phyloP scores from a whole-genome alignment of 1,139 yeast genomes.

The Hyphopichia pseudoburtonii region DNA sequence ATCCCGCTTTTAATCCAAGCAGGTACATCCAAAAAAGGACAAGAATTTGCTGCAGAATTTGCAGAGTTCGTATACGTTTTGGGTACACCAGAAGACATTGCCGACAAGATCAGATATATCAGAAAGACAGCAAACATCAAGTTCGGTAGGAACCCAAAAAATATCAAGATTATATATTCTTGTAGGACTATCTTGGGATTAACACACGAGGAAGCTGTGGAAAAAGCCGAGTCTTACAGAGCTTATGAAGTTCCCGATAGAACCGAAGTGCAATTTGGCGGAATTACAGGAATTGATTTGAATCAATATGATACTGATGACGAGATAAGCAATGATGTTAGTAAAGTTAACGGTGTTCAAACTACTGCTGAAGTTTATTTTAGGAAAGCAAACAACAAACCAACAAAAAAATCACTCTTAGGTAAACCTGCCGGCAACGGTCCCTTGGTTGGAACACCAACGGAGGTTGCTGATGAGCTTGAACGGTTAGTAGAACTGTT shows the following conservation, averaged over 20 bases:
- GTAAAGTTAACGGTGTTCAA: conserved; percentile 30
- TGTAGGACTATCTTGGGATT: conserved; percentile 33
- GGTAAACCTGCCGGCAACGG: conserved; percentile 30
- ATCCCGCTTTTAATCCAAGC: conserved; percentile 48
- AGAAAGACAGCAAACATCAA: conserved; percentile 27
- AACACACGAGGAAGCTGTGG: conserved; percentile 35
- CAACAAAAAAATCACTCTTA: conserved; percentile 23
- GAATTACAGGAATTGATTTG: conserved; percentile 39
- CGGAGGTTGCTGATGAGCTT: conserved; percentile 26
- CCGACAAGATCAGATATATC: conserved; percentile 25
- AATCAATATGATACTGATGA: conserved; percentile 28
- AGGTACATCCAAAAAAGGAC: conserved; percentile 45
- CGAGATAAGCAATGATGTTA: conserved; percentile 24
- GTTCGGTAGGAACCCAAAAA: conserved; percentile 32
- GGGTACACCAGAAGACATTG: conserved; percentile 28
- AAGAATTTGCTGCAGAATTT: conserved; percentile 44
- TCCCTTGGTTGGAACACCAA: conserved; percentile 23
- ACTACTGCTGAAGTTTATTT: conserved; percentile 20
- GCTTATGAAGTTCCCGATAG: conserved; percentile 39
- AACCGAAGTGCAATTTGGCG: conserved; percentile 36
- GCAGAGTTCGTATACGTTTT: conserved; percentile 44
- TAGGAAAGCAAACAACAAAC: conserved; percentile 27
- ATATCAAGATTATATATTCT: conserved; percentile 34
- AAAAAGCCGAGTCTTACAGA: conserved; percentile 28
- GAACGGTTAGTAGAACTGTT: conserved; percentile 30